Base-by-base conservation (phyloP, 169 alveolate species). In the Cryptosporidium felis region DNA sequence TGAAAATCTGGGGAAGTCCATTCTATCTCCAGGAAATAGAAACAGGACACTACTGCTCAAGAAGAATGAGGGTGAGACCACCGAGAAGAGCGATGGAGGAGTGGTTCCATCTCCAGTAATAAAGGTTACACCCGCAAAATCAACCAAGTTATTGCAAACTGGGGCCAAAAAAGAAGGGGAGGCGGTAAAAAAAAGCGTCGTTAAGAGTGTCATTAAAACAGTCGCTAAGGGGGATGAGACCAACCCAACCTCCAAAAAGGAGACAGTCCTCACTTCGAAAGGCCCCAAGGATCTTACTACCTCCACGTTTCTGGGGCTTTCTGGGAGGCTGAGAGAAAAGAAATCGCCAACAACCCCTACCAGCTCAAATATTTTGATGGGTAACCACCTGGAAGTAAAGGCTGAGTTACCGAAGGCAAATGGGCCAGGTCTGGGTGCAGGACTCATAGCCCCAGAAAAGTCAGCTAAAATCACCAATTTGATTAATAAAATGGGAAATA, bases 11-110 rank as follows among this genome's bases (percentile, higher is more conserved):
- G 44, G 62, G 9, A 74, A 74, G 26, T 74, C 67, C 8, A 74
- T 74, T 51, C 18, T 74, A 34, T 53, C 74, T 21, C 85, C 85
- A 16, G 38, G 16, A 74, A 74, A 74, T 56, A 44, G 67, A 26
- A 74, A 65, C 12, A 16, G 85, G 14, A 74, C 56, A 21, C 41
- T 74, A 74, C 14, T 74, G 14, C 9, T 74, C 16, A 53, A 53
- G 34, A 74, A 74, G 34, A 36, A 10, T 32, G 59, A 28, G 10
- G 58, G 1, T 6, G 74, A 53, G 53, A 49, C 26, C 5, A 45
- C 23, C 56, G n/a, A 30, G 42, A 44, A 28, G 18, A 41, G 5
- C 18, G 32, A 14, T 10, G 5, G 14, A 18, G 80, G 61, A 42
- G 65, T 16, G 8, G 67, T 36, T 9, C 34, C 1, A 9, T 34